Evolutionary conservation across 306 rosid species (phyloP).

Genomic region (Quercus berberidifolia): DNA sequence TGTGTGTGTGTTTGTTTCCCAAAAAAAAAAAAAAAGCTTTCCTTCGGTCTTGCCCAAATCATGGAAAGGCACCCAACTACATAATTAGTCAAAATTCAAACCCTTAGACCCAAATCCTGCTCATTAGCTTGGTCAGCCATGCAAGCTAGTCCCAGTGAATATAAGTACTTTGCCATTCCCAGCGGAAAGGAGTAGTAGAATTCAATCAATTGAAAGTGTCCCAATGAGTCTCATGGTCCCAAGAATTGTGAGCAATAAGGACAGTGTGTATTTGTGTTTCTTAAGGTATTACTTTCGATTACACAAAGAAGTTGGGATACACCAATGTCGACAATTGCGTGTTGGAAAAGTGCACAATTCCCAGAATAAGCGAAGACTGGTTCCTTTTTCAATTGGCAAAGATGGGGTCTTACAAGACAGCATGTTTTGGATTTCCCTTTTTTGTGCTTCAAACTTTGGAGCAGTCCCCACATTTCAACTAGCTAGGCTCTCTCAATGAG

Average conservation of each 20-base stretch:
- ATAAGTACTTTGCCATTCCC: not conserved
- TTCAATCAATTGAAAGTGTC: not conserved
- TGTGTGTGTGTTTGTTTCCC: too few species aligned
- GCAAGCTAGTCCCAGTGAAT: not conserved
- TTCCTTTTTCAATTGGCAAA: slow-evolving; percentile 17
- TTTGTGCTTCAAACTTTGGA: slow-evolving; percentile 17
- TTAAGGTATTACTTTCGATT: not conserved
- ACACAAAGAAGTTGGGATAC: slow-evolving; percentile 25
- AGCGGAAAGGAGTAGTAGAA: not conserved
- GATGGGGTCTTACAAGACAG: slow-evolving; percentile 16
- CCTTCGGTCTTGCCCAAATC: not conserved
- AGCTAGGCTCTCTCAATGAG: not conserved
- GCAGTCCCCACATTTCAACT: slow-evolving; percentile 16
- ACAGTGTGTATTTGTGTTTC: not conserved
- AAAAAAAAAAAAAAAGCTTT: too few species aligned
- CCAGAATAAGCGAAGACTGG: slow-evolving; percentile 52
- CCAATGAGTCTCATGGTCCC: not conserved
- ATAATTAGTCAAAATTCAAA: slow-evolving; percentile 34
- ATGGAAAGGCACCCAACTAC: slow-evolving; percentile 21
- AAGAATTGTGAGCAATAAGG: not conserved
- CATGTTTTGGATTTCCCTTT: slow-evolving; percentile 13
- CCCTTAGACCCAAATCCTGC: not conserved
- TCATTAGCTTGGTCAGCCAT: slow-evolving; percentile 20
- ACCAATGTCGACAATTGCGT: slow-evolving; percentile 38
- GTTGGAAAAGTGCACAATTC: slow-evolving; percentile 35